Evolutionary conservation across 164 flowering plant species (phyloP), one percentile per base, ranked within the genome.

Genomic region (Buxus sempervirens): DNA sequence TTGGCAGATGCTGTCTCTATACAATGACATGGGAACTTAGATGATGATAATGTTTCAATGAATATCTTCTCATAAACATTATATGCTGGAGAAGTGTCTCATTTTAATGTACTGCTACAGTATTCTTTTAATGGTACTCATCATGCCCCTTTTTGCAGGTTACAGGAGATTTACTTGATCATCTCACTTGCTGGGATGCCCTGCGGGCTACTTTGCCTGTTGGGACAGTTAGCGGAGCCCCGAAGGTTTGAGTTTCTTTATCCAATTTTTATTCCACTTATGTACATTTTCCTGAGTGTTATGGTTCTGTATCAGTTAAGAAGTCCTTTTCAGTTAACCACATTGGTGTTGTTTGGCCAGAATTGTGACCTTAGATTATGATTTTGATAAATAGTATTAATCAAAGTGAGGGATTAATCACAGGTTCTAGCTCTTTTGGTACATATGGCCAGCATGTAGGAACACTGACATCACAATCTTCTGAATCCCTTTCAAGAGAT

Each of bases 191-290:
- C 73, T 95, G 99, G 99, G 99, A 95, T 84, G 96, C 84, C 41
- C 69, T 93, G 53, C 88, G 93, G 53, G 90, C 98, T 62, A 91
- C 98, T 42, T 80, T 96, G 78, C 99, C 99, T 57, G 99, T 90
- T 81, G 99, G 99, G 66, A 93, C 99, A 49, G 98, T 96, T 70
- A 90, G 96, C 58, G 99, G 99, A 65, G 99, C 99, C 59, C 99
- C 99, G 49, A 96, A 96, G 97, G 98, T 92, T 56, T 22, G 4
- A 58, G 7, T 22, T 58, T 1, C n/a, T 20, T 27, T 26, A 16
- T 26, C 26, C 18, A 13, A 16, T 45, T 45, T 45, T 6, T 45
- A 4, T 10, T 32, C 12, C 51, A 45, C 12, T 15, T 4, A 45
- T 45, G 5, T 32, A 7, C 7, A 7, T 3, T 45, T 10, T 45